phyloP scores from a whole-genome alignment of 148 eudicot species.

The Linanthus parryae region DNA sequence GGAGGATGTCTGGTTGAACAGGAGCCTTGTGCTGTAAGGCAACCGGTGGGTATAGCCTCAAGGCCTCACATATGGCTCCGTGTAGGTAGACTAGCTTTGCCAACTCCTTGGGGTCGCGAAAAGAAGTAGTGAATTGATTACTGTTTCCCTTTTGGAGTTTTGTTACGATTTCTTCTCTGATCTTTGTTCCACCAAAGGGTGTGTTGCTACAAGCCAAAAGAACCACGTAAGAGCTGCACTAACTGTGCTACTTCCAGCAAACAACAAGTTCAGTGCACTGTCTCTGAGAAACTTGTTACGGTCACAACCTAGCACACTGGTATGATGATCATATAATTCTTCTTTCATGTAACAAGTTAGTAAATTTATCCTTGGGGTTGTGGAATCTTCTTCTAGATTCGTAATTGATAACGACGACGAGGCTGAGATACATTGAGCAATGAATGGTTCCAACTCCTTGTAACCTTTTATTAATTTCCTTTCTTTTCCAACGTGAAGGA shows the following conservation, averaged over 20 bases:
- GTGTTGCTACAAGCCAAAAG: slow-evolving; percentile 4
- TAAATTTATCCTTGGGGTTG: background rate
- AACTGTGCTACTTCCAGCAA: background rate
- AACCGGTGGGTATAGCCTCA: slow-evolving; percentile 4
- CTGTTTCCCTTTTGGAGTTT: background rate
- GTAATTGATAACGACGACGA: too few relatives aligned
- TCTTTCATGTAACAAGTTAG: background rate
- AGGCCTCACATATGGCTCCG: slow-evolving; percentile 6
- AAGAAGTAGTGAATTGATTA: background rate
- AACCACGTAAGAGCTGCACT: slow-evolving; percentile 1
- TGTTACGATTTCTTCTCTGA: background rate
- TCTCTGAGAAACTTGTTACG: background rate
- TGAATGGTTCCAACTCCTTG: too few relatives aligned
- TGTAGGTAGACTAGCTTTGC: background rate
- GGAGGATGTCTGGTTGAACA: slow-evolving; percentile 1
- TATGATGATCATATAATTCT: background rate
- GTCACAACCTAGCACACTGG: background rate
- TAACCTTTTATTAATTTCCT: background rate
- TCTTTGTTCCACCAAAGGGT: background rate
- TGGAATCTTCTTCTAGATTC: background rate
- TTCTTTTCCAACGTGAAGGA: slow-evolving; percentile 2
- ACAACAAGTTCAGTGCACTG: background rate
- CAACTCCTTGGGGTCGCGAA: background rate
- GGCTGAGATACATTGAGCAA: too few relatives aligned
- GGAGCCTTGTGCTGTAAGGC: background rate